Evolutionary conservation across 129 eudicot species (phyloP).

Genomic region (Artemisia tridentata): DNA sequence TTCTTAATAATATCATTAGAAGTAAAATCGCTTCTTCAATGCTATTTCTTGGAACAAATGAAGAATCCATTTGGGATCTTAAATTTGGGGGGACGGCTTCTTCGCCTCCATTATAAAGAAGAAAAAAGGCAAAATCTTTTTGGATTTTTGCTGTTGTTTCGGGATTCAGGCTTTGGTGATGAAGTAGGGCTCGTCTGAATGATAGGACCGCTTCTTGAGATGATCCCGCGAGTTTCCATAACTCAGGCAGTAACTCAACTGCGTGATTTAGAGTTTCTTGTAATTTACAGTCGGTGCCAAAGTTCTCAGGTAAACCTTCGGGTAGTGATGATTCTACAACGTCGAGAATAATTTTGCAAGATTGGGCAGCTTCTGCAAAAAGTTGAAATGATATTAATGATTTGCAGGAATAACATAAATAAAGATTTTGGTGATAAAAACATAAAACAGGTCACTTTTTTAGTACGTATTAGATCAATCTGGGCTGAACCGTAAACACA

Average conservation of each 20-base stretch:
- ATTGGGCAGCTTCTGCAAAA: conserved; percentile 72
- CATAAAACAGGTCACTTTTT: too few relatives aligned
- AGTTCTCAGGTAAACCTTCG: conserved; percentile 78
- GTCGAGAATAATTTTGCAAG: conserved; percentile 87
- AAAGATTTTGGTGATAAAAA: not conserved
- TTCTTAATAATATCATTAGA: conserved; percentile 66
- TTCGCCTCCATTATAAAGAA: conserved; percentile 72
- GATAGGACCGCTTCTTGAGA: conserved; percentile 75
- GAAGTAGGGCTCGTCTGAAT: conserved; percentile 77
- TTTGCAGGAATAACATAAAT: not conserved
- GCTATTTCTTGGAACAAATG: conserved; percentile 76
- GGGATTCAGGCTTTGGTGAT: conserved; percentile 65
- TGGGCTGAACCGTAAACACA: too few relatives aligned
- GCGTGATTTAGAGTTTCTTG: conserved; percentile 87
- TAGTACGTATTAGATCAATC: too few relatives aligned
- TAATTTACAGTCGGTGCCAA: conserved; percentile 76
- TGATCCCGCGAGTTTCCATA: conserved; percentile 86
- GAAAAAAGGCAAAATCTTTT: conserved; percentile 87
- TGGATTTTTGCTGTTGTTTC: conserved; percentile 67
- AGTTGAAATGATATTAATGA: not conserved
- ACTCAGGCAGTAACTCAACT: conserved; percentile 86
- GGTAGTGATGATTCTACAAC: conserved; percentile 91
- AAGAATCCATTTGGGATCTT: conserved; percentile 71
- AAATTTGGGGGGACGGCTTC: conserved; percentile 73
- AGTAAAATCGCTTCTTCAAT: conserved; percentile 89